Evolutionary conservation across 768 basidiomycete species (phyloP).

Genomic region (Boletus rufocinnamomeus): DNA sequence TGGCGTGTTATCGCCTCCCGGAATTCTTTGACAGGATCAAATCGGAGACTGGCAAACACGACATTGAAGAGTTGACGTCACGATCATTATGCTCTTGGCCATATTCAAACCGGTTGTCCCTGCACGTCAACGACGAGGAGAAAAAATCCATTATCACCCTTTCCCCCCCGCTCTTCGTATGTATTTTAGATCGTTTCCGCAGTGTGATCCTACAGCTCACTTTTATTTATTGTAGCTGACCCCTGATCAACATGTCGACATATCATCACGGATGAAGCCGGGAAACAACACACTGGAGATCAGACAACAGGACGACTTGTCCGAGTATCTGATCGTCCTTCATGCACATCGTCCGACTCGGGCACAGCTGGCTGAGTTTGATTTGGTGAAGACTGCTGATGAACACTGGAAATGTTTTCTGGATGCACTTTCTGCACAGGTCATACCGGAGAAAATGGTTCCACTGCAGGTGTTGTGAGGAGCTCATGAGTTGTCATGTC

Average conservation of each 20-base stretch:
- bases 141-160: slow-evolving; percentile 21
- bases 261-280: slow-evolving; percentile 44
- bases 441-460: background rate
- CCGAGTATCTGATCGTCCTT: slow-evolving; percentile 47
- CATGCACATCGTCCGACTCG: slow-evolving; percentile 52
- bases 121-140: slow-evolving; percentile 12
- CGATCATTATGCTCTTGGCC: slow-evolving; percentile 48
- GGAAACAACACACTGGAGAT: slow-evolving; percentile 50
- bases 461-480: background rate
- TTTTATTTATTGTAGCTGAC: slow-evolving; percentile 38
- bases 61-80: slow-evolving; percentile 26
- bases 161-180: slow-evolving; percentile 35
- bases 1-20: slow-evolving; percentile 45
- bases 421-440: slow-evolving; percentile 17
- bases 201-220: background rate
- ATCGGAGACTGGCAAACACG: slow-evolving; percentile 13
- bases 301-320: slow-evolving; percentile 44
- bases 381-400: slow-evolving; percentile 9
- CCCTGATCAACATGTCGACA: slow-evolving; percentile 51
- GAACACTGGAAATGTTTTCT: slow-evolving; percentile 27
- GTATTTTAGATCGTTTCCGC: slow-evolving; percentile 29
- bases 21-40: slow-evolving; percentile 24
- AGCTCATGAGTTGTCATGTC: background rate
- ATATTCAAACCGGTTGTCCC: slow-evolving; percentile 21
- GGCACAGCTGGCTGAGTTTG: slow-evolving; percentile 40